phyloP scores from a whole-genome alignment of 2,329 filamentous ascomycete genomes.

The Scedosporium dehoogii region DNA sequence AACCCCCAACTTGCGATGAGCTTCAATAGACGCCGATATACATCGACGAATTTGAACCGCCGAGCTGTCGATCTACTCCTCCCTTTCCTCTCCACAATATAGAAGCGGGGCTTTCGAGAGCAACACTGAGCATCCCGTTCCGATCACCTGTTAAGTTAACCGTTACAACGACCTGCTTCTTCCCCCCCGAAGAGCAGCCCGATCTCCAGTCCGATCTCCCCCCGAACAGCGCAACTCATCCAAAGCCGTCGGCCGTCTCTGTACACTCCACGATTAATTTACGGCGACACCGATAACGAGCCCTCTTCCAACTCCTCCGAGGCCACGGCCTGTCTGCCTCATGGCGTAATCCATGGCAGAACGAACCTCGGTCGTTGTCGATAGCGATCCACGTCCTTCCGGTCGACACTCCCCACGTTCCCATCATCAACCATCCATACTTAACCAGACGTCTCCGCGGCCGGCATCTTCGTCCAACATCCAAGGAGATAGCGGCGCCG shows the following conservation, averaged over 20 bases:
- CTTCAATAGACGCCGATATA: neutral
- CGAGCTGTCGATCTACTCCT: neutral
- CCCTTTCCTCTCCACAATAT: neutral
- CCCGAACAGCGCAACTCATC: neutral
- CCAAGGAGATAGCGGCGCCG: neutral
- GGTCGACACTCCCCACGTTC: constrained; percentile 6
- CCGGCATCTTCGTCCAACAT: constrained; percentile 1
- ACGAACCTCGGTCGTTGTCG: constrained; percentile 34
- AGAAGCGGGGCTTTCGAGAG: neutral
- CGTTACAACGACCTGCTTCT: neutral
- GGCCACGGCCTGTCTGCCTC: constrained; percentile 31
- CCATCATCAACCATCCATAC: constrained; percentile 1
- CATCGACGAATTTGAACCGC: neutral
- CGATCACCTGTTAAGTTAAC: neutral
- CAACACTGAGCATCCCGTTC: neutral
- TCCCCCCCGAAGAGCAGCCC: neutral
- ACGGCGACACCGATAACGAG: neutral
- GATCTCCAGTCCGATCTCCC: neutral
- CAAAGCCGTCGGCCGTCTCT: neutral
- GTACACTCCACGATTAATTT: neutral
- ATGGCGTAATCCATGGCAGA: constrained; percentile 64
- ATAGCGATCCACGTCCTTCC: constrained; percentile 9
- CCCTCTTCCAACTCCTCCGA: neutral
- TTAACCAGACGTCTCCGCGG: neutral
- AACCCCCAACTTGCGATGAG: neutral